Evolutionary conservation across 257 asterid genomes (phyloP), one percentile per base, ranked within the genome.

Genomic region (Ligustrum vulgare): DNA sequence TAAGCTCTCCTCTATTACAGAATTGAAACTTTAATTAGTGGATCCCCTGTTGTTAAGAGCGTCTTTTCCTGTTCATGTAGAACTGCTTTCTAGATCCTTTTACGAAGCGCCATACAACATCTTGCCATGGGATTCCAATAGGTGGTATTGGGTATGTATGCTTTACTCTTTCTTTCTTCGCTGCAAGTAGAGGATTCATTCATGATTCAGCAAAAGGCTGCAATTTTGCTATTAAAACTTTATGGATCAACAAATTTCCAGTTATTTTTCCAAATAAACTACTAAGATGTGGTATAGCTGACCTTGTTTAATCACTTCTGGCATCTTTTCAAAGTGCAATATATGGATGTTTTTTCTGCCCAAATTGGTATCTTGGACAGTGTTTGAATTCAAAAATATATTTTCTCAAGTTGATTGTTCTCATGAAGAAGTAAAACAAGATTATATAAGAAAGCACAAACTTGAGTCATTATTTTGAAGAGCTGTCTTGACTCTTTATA

Each of bases 81-180:
- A 87, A 80, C 23, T 82, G 81, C 70, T 91, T 95, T 84, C 2
- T 93, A n/a, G 86, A 95, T 85, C 99, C 99, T 84, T 95, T 93
- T 77, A 74, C 84, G 33, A 90, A 87, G 83, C 98, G 98, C 66
- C 77, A 78, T 25, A 70, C 90, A 51, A 81, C 97, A 70, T 89
- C 99, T 75, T 89, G 97, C 86, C 96, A 87, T 60, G 98, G 98
- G 75, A 98, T 93, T 81, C 99, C 99, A 74, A 10, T 95, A 60
- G 99, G 99, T 75, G 99, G 99, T 78, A 82, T 95, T 65, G 99
- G 99, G 99, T 95, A 91, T 76, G 75, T 36, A 80, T 58, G 22
- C 25, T 6, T 67, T 70, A 36, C 73, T 74, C 75, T 72, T 25
- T 58, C 64, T 73, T 15, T 58, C 66, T 49, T 9, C 9, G 5